Evolutionary conservation across 75 land plant species (phyloP).

Genomic region (Selaginella tamariscina): DNA sequence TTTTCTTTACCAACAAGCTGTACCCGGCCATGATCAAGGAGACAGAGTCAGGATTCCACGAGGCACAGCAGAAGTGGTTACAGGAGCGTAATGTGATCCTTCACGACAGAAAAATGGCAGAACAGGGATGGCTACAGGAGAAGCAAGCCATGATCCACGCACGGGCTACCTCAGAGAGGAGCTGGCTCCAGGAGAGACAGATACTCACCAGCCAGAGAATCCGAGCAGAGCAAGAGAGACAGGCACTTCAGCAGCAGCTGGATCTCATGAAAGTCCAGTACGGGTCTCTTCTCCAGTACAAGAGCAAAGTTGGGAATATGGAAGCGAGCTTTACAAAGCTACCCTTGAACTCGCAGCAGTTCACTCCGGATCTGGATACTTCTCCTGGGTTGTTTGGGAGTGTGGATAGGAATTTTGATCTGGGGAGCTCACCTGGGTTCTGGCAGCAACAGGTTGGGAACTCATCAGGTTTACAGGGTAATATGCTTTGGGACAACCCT

Average conservation of each 20-base stretch:
- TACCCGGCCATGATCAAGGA: not conserved
- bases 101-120: not conserved
- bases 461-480: too few species aligned
- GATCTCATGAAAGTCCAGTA: not conserved
- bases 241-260: not conserved
- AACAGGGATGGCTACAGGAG: not conserved
- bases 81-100: not conserved
- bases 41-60: not conserved
- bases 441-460: too few species aligned
- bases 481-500: too few species aligned
- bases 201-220: not conserved
- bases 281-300: too few species aligned
- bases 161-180: not conserved
- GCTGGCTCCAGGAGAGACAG: not conserved
- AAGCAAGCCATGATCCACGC: not conserved
- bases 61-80: not conserved
- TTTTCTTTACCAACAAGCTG: not conserved
- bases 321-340: too few species aligned
- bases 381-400: too few species aligned
- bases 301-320: too few species aligned
- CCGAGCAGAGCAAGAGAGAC: too few species aligned
- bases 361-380: too few species aligned
- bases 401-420: too few species aligned
- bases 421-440: too few species aligned
- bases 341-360: too few species aligned